A percentile compares a stretch with the other conserved stretches of the same genome.
phyloP scores from a whole-genome alignment of 345 rosid species.

The Pugionium dolabratum region DNA sequence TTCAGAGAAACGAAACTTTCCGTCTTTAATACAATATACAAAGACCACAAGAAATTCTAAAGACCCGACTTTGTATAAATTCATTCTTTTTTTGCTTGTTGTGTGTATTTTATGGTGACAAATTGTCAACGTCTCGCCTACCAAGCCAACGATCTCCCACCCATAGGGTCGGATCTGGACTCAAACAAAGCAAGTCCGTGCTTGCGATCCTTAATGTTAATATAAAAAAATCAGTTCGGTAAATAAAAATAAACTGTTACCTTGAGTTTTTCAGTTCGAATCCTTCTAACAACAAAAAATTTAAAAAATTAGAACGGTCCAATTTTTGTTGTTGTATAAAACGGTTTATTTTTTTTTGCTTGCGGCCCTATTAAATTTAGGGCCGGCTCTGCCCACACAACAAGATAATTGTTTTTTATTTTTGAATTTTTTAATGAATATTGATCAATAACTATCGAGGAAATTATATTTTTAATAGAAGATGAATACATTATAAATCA shows the following conservation, averaged over 20 bases:
- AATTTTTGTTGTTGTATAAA: too few species aligned
- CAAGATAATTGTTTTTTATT: slow-evolving; percentile 10
- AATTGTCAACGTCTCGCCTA: slow-evolving; percentile 25
- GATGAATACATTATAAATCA: not conserved
- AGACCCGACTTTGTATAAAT: not conserved
- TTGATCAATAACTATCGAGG: not conserved
- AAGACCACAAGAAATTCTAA: not conserved
- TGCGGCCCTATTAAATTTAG: too few species aligned
- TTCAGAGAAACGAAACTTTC: slow-evolving; percentile 13
- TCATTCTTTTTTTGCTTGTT: not conserved
- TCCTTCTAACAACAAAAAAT: too few species aligned
- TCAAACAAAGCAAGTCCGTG: too few species aligned
- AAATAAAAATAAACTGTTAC: too few species aligned
- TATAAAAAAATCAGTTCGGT: too few species aligned
- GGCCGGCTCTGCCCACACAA: too few species aligned
- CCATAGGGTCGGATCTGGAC: too few species aligned
- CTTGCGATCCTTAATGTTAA: too few species aligned
- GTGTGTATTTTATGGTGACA: slow-evolving; percentile 6
- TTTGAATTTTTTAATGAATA: not conserved
- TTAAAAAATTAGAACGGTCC: too few species aligned
- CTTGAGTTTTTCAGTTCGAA: too few species aligned
- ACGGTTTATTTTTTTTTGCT: too few species aligned
- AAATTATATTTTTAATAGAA: not conserved
- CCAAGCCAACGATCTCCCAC: slow-evolving; percentile 22
- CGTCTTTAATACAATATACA: slow-evolving; percentile 16